These are phyloP conservation scores for Phoenix roebelenii DNA, from an alignment of 176 grass and related monocot genomes.

Conservation along the genomic window DNA sequence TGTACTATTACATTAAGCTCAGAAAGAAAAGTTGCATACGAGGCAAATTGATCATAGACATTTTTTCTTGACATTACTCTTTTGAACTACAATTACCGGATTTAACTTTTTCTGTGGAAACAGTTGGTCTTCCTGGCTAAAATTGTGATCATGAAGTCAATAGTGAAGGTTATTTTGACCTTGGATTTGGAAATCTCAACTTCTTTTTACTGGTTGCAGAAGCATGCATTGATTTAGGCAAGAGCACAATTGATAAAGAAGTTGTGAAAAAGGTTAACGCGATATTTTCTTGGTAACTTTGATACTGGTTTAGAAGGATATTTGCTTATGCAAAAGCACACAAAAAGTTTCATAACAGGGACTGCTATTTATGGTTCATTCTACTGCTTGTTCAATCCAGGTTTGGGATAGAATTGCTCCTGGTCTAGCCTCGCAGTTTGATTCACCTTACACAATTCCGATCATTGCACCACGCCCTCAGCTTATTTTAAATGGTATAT, in stretches of 20 bases:
- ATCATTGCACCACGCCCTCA: constrained; percentile 45
- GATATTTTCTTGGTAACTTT: constrained; percentile 1
- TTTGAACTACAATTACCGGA: no score
- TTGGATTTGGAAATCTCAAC: not conserved
- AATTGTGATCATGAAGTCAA: no score
- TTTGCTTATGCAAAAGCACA: no score
- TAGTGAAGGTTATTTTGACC: no score
- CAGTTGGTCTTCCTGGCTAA: no score
- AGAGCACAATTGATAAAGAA: constrained; percentile 58
- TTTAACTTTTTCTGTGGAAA: no score
- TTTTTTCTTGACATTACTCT: no score
- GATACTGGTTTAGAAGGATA: not conserved
- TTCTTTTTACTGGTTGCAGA: constrained; percentile 29
- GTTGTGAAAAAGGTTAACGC: constrained; percentile 57
- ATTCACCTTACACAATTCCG: constrained; percentile 58
- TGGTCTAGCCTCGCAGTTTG: constrained; percentile 58
- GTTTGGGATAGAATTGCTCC: constrained; percentile 93
- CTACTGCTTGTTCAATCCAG: constrained; percentile 27
- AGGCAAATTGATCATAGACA: no score
- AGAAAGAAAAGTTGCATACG: no score
- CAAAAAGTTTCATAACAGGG: no score
- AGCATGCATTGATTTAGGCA: constrained; percentile 63
- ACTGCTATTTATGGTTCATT: not conserved
- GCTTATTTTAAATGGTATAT: constrained; percentile 72
- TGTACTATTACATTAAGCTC: no score